Conservation (phyloP, 768 basidiomycete genomes). For the Pleurotus djamor region DNA sequence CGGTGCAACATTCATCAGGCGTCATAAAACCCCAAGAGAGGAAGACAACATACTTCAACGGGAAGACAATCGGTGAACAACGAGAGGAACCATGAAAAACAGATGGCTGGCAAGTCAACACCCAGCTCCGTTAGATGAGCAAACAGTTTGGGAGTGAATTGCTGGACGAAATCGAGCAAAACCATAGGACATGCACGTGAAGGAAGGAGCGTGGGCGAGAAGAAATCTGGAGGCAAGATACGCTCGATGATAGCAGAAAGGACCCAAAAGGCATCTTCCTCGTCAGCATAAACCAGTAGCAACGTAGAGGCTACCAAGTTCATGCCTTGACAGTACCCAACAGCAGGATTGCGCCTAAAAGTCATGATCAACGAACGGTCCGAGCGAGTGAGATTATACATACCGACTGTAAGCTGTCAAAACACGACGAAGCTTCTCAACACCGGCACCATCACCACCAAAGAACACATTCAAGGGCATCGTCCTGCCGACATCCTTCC, state of each 20-base stretch:
- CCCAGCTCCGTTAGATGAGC: conserved; percentile 76
- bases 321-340: conserved; percentile 97
- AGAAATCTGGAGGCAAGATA: conserved; percentile 90
- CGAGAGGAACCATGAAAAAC: conserved; percentile 98
- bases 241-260: conserved; percentile 86
- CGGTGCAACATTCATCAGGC: background rate
- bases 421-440: conserved; percentile 87
- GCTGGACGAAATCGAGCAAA: conserved; percentile 82
- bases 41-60: conserved; percentile 65
- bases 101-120: conserved; percentile 90
- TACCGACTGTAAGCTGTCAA: conserved; percentile 91
- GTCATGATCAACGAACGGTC: conserved; percentile 1
- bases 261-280: conserved; percentile 98
- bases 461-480: conserved; percentile 97
- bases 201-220: conserved; percentile 87
- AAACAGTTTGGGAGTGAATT: conserved; percentile 71
- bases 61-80: conserved; percentile 96
- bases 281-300: conserved; percentile 88
- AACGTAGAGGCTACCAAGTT: conserved; percentile 95
- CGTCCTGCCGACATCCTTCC: conserved; percentile 91
- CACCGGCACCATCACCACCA: conserved; percentile 94
- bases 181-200: conserved; percentile 94
- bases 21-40: background rate
- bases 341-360: conserved; percentile 80
- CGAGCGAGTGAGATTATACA: conserved; percentile 21